Evolutionary conservation across 2,329 filamentous ascomycete genomes (phyloP).

Genomic region (Penicillium sp.): DNA sequence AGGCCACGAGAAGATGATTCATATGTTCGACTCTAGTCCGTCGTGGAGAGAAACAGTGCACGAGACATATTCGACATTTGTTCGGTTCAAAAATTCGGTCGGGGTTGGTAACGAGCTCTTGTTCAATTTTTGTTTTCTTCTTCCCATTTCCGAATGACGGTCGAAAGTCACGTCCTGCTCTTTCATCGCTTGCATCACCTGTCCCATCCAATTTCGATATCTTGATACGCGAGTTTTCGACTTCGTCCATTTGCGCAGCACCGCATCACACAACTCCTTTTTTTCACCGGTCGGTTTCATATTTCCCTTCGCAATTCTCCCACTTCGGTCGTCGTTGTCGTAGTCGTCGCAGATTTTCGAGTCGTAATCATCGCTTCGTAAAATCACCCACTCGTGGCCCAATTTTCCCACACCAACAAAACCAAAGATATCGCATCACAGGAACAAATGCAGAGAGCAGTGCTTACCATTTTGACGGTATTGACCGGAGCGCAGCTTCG

Average conservation of each 20-base stretch:
- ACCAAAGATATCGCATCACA: background rate
- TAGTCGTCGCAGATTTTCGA: background rate
- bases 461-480: slow-evolving; percentile 47
- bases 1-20: slow-evolving; percentile 18
- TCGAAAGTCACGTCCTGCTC: background rate
- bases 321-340: background rate
- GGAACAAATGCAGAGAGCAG: slow-evolving; percentile 1
- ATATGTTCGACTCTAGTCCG: background rate
- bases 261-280: background rate
- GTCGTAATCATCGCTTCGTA: background rate
- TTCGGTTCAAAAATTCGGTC: background rate
- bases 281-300: background rate
- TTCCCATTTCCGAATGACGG: background rate
- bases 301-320: background rate
- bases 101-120: background rate
- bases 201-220: background rate
- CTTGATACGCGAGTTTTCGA: background rate
- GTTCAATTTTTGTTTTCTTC: background rate
- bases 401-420: slow-evolving; percentile 9
- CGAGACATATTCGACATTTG: background rate
- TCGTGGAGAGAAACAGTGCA: background rate
- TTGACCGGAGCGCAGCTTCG: slow-evolving; percentile 39
- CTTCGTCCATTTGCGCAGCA: background rate
- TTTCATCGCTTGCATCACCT: background rate
- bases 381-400: background rate